A percentile compares a stretch with the other conserved stretches of the same genome.
These are phyloP conservation scores for Prunus armeniaca DNA, from an alignment of 306 rosid genomes.

Conservation along the genomic window DNA sequence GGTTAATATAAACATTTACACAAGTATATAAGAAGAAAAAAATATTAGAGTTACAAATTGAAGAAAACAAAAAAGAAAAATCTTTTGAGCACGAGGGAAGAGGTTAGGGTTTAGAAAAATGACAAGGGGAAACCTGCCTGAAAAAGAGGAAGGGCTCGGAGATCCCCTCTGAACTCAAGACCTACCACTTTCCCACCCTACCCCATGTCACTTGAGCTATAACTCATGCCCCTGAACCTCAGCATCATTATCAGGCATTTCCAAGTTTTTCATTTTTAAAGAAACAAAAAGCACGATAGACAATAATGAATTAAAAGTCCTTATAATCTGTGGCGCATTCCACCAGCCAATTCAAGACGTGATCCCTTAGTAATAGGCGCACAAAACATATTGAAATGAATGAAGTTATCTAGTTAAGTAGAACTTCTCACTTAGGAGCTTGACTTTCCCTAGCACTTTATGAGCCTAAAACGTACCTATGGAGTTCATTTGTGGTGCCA, in stretches of 20 bases:
- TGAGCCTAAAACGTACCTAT: slow-evolving; percentile 43
- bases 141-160: no score
- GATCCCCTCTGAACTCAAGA: not conserved
- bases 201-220: not conserved
- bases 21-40: not conserved
- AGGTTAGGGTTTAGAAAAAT: not conserved
- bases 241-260: not conserved
- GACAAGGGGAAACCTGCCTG: not conserved
- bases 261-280: not conserved
- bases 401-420: no score
- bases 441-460: no score
- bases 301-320: not conserved
- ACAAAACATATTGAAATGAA: no score
- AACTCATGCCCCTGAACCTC: not conserved
- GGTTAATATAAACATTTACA: not conserved
- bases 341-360: not conserved
- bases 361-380: not conserved
- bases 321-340: not conserved
- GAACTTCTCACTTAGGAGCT: no score
- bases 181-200: not conserved
- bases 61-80: not conserved
- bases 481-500: slow-evolving; percentile 40
- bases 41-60: no score
- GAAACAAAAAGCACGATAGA: not conserved
- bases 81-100: not conserved